Conservation (phyloP, 1,139 yeast genomes). For the Kluyveromyces sp. region DNA sequence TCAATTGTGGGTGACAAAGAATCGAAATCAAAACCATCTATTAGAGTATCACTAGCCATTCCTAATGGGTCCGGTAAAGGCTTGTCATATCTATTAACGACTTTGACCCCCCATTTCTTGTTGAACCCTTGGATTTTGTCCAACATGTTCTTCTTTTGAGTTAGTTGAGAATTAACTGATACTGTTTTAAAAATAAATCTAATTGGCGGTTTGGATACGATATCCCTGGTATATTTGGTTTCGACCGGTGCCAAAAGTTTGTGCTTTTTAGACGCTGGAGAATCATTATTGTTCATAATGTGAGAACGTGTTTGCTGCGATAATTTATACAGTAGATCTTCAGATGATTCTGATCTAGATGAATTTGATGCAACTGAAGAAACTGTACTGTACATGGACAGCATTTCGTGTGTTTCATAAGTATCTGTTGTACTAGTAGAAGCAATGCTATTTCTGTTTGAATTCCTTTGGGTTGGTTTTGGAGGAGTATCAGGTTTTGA, state of each 20-base stretch:
- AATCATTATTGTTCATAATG: background rate
- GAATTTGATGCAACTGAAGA: slow-evolving; percentile 11
- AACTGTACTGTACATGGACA: slow-evolving; percentile 18
- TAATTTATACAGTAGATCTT: slow-evolving; percentile 5
- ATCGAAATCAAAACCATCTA: slow-evolving; percentile 8
- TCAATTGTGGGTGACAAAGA: slow-evolving; percentile 7
- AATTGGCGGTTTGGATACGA: slow-evolving; percentile 6
- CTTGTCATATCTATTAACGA: slow-evolving; percentile 13
- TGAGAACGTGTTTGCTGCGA: slow-evolving; percentile 3
- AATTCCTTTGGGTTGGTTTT: background rate
- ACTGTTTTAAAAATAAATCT: slow-evolving; percentile 12
- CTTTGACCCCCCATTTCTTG: slow-evolving; percentile 15
- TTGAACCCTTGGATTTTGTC: slow-evolving; percentile 15
- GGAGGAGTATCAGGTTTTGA: background rate
- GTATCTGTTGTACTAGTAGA: slow-evolving; percentile 6
- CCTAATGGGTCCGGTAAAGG: slow-evolving; percentile 13
- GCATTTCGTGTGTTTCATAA: slow-evolving; percentile 13
- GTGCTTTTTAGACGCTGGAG: slow-evolving; percentile 10
- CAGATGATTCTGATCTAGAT: slow-evolving; percentile 7
- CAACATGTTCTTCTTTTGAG: slow-evolving; percentile 7
- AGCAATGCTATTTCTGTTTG: background rate
- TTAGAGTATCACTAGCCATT: slow-evolving; percentile 4
- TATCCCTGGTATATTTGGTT: slow-evolving; percentile 12
- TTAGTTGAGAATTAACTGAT: slow-evolving; percentile 6
- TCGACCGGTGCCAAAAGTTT: slow-evolving; percentile 20